Conservation (phyloP, 495 filamentous ascomycete species). For the Penicillium roqueforti region DNA sequence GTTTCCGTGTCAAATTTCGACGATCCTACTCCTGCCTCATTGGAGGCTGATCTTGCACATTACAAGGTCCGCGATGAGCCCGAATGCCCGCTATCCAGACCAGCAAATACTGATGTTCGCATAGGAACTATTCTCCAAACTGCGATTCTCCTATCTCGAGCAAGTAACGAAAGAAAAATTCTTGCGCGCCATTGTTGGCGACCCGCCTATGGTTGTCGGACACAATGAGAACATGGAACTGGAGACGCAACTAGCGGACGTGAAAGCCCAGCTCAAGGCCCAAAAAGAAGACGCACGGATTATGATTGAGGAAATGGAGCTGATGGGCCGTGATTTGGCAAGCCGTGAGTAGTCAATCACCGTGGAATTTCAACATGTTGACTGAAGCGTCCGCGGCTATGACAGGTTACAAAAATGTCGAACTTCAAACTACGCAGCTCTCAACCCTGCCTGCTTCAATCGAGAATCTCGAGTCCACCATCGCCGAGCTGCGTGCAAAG, state of each 20-base stretch:
- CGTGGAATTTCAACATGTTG: background rate
- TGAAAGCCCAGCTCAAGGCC: conserved; percentile 71
- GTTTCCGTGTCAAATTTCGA: conserved; percentile 57
- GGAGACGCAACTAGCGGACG: conserved; percentile 62
- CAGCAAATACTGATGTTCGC: background rate
- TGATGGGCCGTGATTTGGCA: conserved; percentile 57
- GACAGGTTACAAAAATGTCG: conserved; percentile 59
- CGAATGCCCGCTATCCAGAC: background rate
- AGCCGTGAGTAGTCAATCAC: conserved; percentile 28
- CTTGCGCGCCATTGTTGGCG: conserved; percentile 87
- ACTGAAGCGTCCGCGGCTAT: background rate
- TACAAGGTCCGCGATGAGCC: conserved; percentile 55
- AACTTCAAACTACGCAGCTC: conserved; percentile 56
- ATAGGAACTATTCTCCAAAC: conserved; percentile 87
- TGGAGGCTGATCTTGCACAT: conserved; percentile 82
- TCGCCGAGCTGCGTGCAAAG: conserved; percentile 51
- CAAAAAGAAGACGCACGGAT: conserved; percentile 76
- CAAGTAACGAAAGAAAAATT: conserved; percentile 95
- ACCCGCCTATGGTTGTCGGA: conserved; percentile 79
- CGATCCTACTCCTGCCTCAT: conserved; percentile 64
- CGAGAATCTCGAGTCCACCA: conserved; percentile 54
- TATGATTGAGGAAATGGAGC: conserved; percentile 69
- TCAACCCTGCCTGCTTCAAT: conserved; percentile 59
- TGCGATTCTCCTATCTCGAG: conserved; percentile 78
- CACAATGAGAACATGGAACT: conserved; percentile 78